Base-by-base conservation (phyloP, 257 asterid genomes). In the Plantago major region DNA sequence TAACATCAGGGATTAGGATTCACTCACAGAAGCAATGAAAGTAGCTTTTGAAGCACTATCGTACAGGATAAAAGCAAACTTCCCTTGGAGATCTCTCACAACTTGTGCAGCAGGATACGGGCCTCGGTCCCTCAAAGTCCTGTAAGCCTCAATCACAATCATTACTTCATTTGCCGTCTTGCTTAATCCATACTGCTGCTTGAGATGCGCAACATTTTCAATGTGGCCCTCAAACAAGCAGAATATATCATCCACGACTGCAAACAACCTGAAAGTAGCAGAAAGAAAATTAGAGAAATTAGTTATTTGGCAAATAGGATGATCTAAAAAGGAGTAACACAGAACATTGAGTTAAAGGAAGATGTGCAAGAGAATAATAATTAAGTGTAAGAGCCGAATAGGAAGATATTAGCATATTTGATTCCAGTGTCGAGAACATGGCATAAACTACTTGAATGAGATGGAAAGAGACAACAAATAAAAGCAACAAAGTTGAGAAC, bases 211-310 rank as follows among this genome's bases (percentile, higher is more conserved):
- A 18, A 71, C 33, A 55, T 71, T 71, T 37, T 71, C 81, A 55
- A 71, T 68, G 46, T 68, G 73, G 10, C 78, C 81, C 61, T 76
- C 65, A 46, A 72, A 67, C 77, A 75, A 45, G 60, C 81, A 75
- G 74, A 67, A 75, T 3, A 75, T 71, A 44, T 55, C 72, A 60
- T 75, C 77, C 65, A 65, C 65, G 42, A 33, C 67, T 16, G 65
- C 48, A 57, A 75, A 74, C 46, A 67, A 17, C 48, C 80, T 62
- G 65, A 11, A 40, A 48, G 0, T 6, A 42, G 1, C 14, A 22
- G 2, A 44, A 11, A 17, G 10, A 4, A n/a, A 3, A 57, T 37
- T 38, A 11, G 37, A 58, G 33, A 42, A 33, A 9, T 43, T 6
- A 33, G 40, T 33, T 33, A 33, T 1, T 33, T 4, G 8, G 12